Evolutionary conservation across 2,329 filamentous ascomycete species (phyloP).

Genomic region (Davidsoniella neocaledoniae): DNA sequence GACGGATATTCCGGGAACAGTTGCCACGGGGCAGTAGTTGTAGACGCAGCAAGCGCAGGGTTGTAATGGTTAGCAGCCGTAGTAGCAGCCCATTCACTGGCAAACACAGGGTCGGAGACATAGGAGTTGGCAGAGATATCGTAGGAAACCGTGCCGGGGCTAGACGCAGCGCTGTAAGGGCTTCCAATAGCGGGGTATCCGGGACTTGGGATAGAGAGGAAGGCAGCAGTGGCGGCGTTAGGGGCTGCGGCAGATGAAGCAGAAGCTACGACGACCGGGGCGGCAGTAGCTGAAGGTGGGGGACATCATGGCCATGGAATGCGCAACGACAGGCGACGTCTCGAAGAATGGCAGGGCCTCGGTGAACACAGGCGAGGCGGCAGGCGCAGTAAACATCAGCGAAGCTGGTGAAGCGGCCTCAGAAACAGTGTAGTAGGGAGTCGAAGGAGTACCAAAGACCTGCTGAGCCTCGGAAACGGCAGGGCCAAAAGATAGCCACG

Average conservation of each 20-base stretch:
- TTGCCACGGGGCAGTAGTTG: neutral
- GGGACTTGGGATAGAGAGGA: constrained; percentile 6
- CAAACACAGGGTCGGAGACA: constrained; percentile 7
- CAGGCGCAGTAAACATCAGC: constrained; percentile 5
- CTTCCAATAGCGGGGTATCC: constrained; percentile 6
- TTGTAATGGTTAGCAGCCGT: neutral
- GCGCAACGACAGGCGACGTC: neutral
- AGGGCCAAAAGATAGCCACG: neutral
- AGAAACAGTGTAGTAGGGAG: constrained; percentile 6
- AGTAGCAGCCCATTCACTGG: neutral
- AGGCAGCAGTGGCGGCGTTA: constrained; percentile 1
- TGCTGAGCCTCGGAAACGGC: neutral
- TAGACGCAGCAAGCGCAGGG: neutral
- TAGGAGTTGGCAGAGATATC: constrained; percentile 3
- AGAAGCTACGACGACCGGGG: constrained; percentile 1
- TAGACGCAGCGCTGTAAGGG: constrained; percentile 9
- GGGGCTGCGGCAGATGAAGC: constrained; percentile 2
- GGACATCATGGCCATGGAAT: constrained; percentile 8
- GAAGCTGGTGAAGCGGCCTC: constrained; percentile 3
- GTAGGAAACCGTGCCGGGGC: constrained; percentile 8
- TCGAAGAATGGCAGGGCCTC: constrained; percentile 4
- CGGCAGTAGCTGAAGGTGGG: constrained; percentile 4
- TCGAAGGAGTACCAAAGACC: constrained; percentile 7
- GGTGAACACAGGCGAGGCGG: constrained; percentile 2
- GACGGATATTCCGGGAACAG: constrained; percentile 6